Evolutionary conservation across 257 asterid genomes (phyloP).

Genomic region (Solanum ahanhuiri): DNA sequence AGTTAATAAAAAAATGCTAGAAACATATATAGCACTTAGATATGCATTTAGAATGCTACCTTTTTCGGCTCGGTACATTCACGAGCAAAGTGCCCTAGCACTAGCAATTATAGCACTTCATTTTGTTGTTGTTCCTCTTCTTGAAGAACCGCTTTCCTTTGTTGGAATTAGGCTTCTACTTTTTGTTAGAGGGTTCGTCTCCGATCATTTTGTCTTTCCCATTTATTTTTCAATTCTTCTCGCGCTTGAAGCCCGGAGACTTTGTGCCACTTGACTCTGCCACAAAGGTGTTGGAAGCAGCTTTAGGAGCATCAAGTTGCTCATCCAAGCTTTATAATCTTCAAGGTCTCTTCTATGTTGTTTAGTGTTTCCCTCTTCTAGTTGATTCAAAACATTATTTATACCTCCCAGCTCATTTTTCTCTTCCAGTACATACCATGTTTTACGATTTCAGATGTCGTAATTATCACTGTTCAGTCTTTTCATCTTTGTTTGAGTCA

Average conservation of each 20-base stretch:
- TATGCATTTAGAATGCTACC: not conserved
- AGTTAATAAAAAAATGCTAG: not conserved
- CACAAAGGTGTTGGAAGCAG: not conserved
- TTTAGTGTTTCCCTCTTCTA: not conserved
- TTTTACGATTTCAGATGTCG: no score
- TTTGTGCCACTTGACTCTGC: not conserved
- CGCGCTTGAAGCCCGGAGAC: not conserved
- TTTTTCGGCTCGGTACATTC: not conserved
- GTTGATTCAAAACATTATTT: not conserved
- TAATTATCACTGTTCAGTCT: not conserved
- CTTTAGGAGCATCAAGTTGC: not conserved
- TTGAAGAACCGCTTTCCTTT: not conserved
- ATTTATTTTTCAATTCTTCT: not conserved
- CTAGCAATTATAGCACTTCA: not conserved
- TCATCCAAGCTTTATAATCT: not conserved
- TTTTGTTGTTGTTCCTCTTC: not conserved
- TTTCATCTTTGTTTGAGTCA: not conserved
- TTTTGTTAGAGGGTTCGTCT: not conserved
- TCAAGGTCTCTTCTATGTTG: not conserved
- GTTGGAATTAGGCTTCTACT: not conserved
- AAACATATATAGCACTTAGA: not conserved
- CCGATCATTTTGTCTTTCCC: not conserved
- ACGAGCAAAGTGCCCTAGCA: not conserved
- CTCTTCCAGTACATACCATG: not conserved
- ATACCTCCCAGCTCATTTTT: not conserved